Percentiles rank a stretch among this genome's conserved stretches.
phyloP scores from a whole-genome alignment of 2,329 filamentous ascomycete species.

The Calonectria ilicicola region DNA sequence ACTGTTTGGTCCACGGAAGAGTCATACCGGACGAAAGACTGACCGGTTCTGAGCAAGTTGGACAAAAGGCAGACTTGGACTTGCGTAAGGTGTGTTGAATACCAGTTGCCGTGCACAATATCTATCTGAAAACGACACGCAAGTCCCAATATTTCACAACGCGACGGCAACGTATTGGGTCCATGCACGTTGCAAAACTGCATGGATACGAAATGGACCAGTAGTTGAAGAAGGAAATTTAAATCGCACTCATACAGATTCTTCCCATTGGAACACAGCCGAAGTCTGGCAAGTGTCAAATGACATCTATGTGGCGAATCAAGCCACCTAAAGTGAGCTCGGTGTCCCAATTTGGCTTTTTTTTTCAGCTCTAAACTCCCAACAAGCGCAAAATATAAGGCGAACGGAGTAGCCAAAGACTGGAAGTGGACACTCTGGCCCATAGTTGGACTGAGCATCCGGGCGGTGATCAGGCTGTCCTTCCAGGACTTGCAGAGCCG shows the following conservation, averaged over 20 bases:
- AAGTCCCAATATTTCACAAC: background rate
- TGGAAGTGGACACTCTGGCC: background rate
- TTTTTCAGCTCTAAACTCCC: background rate
- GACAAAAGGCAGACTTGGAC: background rate
- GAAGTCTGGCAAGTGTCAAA: background rate
- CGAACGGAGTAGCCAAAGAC: background rate
- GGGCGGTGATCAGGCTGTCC: conserved; percentile 10
- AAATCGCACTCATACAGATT: background rate
- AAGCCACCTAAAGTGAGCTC: background rate
- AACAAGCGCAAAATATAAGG: background rate
- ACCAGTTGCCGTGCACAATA: background rate
- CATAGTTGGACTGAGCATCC: background rate
- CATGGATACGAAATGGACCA: background rate
- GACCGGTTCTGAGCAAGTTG: background rate
- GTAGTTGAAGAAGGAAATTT: background rate
- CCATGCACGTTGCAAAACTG: background rate
- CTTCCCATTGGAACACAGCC: background rate
- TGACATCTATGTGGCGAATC: conserved; percentile 11
- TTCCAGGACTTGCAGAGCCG: conserved; percentile 13
- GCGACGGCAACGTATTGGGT: background rate
- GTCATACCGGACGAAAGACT: background rate
- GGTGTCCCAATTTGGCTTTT: conserved; percentile 23
- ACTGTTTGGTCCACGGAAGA: background rate
- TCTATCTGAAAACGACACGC: background rate
- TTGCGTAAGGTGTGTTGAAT: background rate